phyloP scores from a whole-genome alignment of 306 rosid genomes.

The Gillenia trifoliata region DNA sequence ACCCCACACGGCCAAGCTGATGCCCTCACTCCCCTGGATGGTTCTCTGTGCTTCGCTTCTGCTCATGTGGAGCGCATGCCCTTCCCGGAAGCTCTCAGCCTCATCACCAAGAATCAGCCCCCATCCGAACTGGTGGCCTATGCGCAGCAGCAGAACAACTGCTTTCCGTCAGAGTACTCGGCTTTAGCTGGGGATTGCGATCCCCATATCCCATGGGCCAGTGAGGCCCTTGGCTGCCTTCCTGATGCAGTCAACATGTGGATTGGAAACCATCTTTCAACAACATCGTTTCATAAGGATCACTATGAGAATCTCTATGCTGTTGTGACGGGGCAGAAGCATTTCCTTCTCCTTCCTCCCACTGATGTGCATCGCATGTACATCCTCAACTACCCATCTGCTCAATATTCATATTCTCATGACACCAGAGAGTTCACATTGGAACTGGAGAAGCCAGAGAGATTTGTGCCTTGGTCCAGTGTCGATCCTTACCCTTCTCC shows the following conservation, averaged over 20 bases:
- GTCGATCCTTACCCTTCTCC: slow-evolving; percentile 65
- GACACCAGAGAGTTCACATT: slow-evolving; percentile 52
- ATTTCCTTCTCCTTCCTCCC: slow-evolving; percentile 72
- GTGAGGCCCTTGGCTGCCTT: slow-evolving; percentile 51
- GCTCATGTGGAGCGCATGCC: slow-evolving; percentile 28
- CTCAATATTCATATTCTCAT: slow-evolving; percentile 50
- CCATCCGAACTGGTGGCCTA: slow-evolving; percentile 39
- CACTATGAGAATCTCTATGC: slow-evolving; percentile 86
- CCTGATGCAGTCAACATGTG: slow-evolving; percentile 84
- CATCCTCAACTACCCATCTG: slow-evolving; percentile 58
- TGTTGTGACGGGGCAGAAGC: slow-evolving; percentile 68
- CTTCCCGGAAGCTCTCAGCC: slow-evolving; percentile 29
- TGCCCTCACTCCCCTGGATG: slow-evolving; percentile 31
- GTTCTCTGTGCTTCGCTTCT: slow-evolving; percentile 35
- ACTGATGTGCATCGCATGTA: slow-evolving; percentile 75
- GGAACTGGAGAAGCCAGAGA: slow-evolving; percentile 54
- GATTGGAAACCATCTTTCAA: slow-evolving; percentile 59
- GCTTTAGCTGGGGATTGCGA: slow-evolving; percentile 57
- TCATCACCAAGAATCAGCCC: slow-evolving; percentile 13
- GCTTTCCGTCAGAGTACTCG: slow-evolving; percentile 58
- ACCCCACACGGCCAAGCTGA: slow-evolving; percentile 77
- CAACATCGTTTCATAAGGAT: slow-evolving; percentile 73
- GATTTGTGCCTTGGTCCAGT: slow-evolving; percentile 81
- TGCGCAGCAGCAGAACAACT: slow-evolving; percentile 80
- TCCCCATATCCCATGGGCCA: slow-evolving; percentile 57